phyloP scores from a whole-genome alignment of 1,139 yeast species.

The Hyphopichia khmerensis region DNA sequence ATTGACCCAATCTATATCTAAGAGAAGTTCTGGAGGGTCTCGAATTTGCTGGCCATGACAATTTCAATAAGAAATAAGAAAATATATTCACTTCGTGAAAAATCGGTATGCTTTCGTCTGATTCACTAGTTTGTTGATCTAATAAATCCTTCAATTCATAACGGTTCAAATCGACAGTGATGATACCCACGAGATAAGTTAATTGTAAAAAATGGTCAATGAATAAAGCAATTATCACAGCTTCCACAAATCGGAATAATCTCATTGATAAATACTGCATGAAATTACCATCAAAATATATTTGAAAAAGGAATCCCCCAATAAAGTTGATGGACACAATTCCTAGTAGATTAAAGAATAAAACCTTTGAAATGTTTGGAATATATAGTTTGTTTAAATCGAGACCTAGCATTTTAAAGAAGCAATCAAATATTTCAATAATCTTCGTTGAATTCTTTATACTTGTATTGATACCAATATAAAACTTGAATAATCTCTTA shows the following conservation, averaged over 20 bases:
- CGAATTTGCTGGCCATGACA: constrained; percentile 13
- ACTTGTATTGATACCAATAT: constrained; percentile 15
- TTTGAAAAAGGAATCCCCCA: constrained; percentile 13
- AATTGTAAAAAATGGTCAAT: constrained; percentile 60
- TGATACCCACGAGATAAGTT: constrained; percentile 62
- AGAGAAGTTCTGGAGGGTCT: constrained; percentile 21
- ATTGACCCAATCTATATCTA: constrained; percentile 33
- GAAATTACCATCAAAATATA: constrained; percentile 19
- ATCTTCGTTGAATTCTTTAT: constrained; percentile 6
- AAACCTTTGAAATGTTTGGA: constrained; percentile 21
- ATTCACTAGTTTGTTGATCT: constrained; percentile 2
- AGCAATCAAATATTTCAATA: constrained; percentile 2
- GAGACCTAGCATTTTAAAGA: constrained; percentile 4
- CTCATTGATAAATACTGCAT: constrained; percentile 16
- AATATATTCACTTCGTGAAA: constrained; percentile 24
- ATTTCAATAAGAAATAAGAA: constrained; percentile 24
- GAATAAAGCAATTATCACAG: constrained; percentile 36
- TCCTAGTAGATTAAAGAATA: constrained; percentile 14
- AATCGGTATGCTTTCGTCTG: not conserved
- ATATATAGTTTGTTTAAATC: constrained; percentile 6
- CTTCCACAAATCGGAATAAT: constrained; percentile 15
- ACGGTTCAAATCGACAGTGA: constrained; percentile 66
- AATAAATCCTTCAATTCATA: constrained; percentile 59
- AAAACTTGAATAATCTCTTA: constrained; percentile 27
- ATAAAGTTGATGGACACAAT: constrained; percentile 8